A percentile compares a stretch with the other conserved stretches of the same genome.
Evolutionary conservation across 257 asterid species (phyloP).

Genomic region (Solanum tarijense): DNA sequence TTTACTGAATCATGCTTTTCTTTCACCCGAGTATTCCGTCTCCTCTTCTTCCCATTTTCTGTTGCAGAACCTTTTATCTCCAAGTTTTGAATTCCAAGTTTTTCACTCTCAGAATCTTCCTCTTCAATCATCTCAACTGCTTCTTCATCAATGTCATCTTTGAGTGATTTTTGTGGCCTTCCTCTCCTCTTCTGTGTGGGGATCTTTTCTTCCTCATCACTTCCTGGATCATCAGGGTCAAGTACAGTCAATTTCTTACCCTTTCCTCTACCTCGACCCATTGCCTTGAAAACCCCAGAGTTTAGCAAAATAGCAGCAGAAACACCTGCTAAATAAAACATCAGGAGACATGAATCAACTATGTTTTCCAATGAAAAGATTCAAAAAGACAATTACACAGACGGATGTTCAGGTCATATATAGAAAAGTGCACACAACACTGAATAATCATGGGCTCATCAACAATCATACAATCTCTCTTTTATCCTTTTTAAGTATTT

Average conservation of each 20-base stretch:
- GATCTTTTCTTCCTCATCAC: conserved; percentile 40
- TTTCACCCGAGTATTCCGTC: conserved; percentile 9
- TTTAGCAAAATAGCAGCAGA: not conserved
- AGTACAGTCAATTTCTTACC: conserved; percentile 22
- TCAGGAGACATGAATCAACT: not conserved
- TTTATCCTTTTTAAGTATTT: not conserved
- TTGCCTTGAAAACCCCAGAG: not conserved
- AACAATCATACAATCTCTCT: not conserved
- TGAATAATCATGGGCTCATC: not conserved
- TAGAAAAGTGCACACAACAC: not conserved
- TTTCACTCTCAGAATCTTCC: conserved; percentile 24
- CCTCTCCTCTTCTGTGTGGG: conserved; percentile 45
- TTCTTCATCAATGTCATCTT: conserved; percentile 29
- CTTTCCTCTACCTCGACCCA: conserved; percentile 42
- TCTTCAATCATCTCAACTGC: conserved; percentile 24
- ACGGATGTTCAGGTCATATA: not conserved
- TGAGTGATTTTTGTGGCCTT: conserved; percentile 38
- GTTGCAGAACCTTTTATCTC: conserved; percentile 11
- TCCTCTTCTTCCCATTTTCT: conserved; percentile 28
- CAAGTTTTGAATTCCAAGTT: conserved; percentile 11
- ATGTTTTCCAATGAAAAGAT: not conserved
- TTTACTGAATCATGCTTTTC: conserved; percentile 16
- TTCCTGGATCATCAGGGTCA: conserved; percentile 31
- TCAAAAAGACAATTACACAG: not conserved
- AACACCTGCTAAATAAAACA: conserved; percentile 8